phyloP scores from a whole-genome alignment of 768 basidiomycete species.

The Tephrocybe sp. region DNA sequence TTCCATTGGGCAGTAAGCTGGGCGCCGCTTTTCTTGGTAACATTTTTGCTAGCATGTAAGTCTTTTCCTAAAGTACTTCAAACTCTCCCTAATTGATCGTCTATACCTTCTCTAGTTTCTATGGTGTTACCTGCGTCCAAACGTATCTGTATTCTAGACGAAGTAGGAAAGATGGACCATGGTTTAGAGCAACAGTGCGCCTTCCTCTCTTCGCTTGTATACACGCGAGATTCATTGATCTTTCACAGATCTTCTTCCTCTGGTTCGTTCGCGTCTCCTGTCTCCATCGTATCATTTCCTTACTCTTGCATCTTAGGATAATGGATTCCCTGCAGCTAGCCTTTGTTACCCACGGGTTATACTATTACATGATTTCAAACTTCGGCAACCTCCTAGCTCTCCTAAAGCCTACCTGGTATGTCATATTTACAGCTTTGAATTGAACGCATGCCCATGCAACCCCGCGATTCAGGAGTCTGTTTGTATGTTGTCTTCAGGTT shows the following conservation, averaged over 20 bases:
- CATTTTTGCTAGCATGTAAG: too few relatives aligned
- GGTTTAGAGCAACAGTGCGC: too few relatives aligned
- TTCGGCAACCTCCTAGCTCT: constrained; percentile 11
- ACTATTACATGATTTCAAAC: constrained; percentile 14
- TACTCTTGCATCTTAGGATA: constrained; percentile 4
- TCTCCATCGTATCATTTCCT: not conserved
- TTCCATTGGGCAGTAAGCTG: constrained; percentile 33
- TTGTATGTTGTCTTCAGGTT: constrained; percentile 1
- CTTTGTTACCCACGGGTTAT: constrained; percentile 12
- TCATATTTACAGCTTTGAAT: not conserved
- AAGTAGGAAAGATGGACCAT: too few relatives aligned
- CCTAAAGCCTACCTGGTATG: constrained; percentile 4
- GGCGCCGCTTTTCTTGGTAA: constrained; percentile 38
- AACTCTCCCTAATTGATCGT: too few relatives aligned
- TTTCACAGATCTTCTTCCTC: constrained; percentile 11
- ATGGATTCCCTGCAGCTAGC: constrained; percentile 16
- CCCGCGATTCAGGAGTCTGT: constrained; percentile 5
- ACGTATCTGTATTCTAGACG: too few relatives aligned
- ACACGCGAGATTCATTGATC: too few relatives aligned
- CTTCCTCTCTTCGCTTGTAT: too few relatives aligned
- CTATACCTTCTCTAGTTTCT: too few relatives aligned
- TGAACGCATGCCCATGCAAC: not conserved
- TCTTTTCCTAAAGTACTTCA: too few relatives aligned
- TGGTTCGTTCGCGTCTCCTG: constrained; percentile 4
- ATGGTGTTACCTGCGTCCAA: too few relatives aligned